Base-by-base conservation (phyloP, 352 stramenopile genomes). In the Phytophthora vignae region DNA sequence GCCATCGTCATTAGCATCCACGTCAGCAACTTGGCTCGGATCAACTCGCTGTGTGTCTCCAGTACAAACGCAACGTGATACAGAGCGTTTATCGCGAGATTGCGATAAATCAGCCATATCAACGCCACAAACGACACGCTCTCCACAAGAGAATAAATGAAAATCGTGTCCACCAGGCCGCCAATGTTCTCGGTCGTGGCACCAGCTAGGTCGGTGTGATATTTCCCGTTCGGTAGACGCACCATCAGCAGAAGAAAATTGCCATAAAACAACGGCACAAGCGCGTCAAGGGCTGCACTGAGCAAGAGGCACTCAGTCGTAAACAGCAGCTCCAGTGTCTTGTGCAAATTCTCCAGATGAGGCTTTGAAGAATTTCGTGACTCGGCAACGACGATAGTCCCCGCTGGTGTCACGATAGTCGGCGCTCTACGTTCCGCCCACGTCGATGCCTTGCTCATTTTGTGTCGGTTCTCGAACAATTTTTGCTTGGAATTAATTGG, bases 271-370 rank as follows among this genome's bases (percentile, higher is more conserved):
- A 77, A 1, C 1, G 71, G 75, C 33, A 82, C 66, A 56, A 77
- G 50, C 8, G 64, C 59, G 25, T 82, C 75, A 8, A 69, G 48
- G 46, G 78, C 76, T 60, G 77, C 75, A 48, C 73, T 55, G 0
- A 82, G 67, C 14, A 64, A 55, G 19, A 73, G 58, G 59, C 71
- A 82, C 53, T 82, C 71, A 27, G 66, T 66, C 3, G 69, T 70
- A 53, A 71, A 79, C 9, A 74, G 27, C 1, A 60, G 40, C 9
- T 55, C 40, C 0, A 74, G 54, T 6, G 67, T 42, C 12, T 42
- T 42, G 36, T 15, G 36, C 11, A 42, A 42, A 42, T 42, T 12
- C 36, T 42, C 36, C 36, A 11, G 36, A 42, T 17, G 36, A 15
- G 15, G 10, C 55, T 21, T 38, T n/a, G 27, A 4, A 58, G 59